Evolutionary conservation across 2,329 filamentous ascomycete species (phyloP).

Genomic region (Beauveria asiatica): DNA sequence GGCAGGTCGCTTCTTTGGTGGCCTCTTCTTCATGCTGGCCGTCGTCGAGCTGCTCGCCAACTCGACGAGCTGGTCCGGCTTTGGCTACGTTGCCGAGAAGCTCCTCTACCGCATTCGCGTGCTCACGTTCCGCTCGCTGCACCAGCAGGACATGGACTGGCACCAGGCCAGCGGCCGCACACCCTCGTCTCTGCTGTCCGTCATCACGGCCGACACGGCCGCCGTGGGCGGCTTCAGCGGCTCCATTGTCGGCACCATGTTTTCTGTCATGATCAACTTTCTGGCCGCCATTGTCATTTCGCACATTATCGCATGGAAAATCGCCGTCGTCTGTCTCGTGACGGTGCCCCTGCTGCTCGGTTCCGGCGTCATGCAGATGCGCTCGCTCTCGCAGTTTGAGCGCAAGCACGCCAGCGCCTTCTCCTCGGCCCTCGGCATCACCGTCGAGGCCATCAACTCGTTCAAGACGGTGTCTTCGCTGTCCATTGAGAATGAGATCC

Average conservation of each 20-base stretch:
- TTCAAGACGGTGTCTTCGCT: conserved; percentile 55
- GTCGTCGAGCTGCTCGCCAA: conserved; percentile 43
- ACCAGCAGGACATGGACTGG: conserved; percentile 62
- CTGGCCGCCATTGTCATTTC: conserved; percentile 59
- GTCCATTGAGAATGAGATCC: conserved; percentile 43
- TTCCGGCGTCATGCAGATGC: conserved; percentile 60
- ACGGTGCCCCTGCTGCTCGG: conserved; percentile 61
- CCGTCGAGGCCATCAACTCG: conserved; percentile 57
- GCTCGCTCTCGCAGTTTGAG: conserved; percentile 52
- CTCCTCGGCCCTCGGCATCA: conserved; percentile 52
- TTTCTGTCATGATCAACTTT: conserved; percentile 61
- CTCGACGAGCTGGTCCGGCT: conserved; percentile 43
- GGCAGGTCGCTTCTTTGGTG: conserved; percentile 39
- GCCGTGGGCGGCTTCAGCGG: conserved; percentile 61
- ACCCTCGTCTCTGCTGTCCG: conserved; percentile 52
- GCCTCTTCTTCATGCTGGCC: conserved; percentile 48
- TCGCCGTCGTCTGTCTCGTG: conserved; percentile 63
- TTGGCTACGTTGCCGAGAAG: conserved; percentile 48
- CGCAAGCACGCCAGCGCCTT: conserved; percentile 57
- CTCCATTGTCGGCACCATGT: conserved; percentile 60
- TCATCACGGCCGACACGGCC: conserved; percentile 62
- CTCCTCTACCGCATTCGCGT: conserved; percentile 55
- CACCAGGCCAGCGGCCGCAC: conserved; percentile 57
- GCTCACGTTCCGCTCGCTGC: conserved; percentile 54
- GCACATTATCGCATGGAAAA: conserved; percentile 67